Conservation (phyloP, 495 filamentous ascomycete genomes). For the Aspergillus wentii region DNA sequence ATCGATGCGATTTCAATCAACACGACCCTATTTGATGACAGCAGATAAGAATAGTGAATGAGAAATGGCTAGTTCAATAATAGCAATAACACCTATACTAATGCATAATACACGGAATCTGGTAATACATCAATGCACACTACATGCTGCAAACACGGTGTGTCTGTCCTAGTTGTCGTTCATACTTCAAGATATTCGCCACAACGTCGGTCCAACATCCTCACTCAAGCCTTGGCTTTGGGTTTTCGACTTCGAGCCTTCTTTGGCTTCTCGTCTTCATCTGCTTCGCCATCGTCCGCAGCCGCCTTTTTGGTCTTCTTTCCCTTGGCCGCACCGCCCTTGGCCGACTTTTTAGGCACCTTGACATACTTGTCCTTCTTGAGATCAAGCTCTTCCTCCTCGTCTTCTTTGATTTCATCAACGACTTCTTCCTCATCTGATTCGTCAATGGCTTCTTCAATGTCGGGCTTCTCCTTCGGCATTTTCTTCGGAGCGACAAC, state of each 20-base stretch:
- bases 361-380: slow-evolving; percentile 97
- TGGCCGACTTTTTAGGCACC: slow-evolving; percentile 64
- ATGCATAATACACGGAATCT: no score
- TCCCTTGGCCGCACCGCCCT: slow-evolving; percentile 34
- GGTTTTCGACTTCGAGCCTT: slow-evolving; percentile 41
- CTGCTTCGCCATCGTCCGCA: slow-evolving; percentile 32
- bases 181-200: slow-evolving; percentile 6
- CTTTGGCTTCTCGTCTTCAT: slow-evolving; percentile 50
- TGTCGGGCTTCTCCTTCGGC: slow-evolving; percentile 77
- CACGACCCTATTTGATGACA: no score
- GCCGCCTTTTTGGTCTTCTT: slow-evolving; percentile 56
- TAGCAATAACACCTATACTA: no score
- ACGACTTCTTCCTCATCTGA: slow-evolving; percentile 70
- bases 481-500: slow-evolving; percentile 64
- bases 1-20: no score
- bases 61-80: no score
- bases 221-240: slow-evolving; percentile 32
- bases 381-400: slow-evolving; percentile 69
- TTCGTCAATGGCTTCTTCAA: slow-evolving; percentile 94
- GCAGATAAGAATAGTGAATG: no score
- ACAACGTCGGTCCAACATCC: slow-evolving; percentile 5
- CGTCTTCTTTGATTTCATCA: slow-evolving; percentile 58
- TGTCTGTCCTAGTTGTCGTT: no score
- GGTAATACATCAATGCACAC: no score
- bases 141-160: no score